A percentile compares a stretch with the other conserved stretches of the same genome.
phyloP scores from a whole-genome alignment of 768 basidiomycete genomes.

The Podaxis carcinomalis region DNA sequence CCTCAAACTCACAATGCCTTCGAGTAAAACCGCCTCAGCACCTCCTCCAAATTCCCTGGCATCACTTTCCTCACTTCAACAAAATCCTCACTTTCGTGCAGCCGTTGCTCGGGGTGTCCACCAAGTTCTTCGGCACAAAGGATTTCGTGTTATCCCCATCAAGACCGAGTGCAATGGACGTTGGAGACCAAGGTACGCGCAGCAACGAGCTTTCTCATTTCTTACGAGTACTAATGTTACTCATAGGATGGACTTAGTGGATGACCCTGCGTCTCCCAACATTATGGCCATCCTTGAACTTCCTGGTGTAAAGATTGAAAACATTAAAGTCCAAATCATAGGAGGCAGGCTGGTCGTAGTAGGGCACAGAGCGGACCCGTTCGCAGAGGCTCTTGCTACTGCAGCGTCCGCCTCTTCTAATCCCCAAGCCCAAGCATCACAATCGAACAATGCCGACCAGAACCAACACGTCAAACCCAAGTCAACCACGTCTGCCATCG shows the following conservation, averaged over 20 bases:
- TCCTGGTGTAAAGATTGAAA: slow-evolving; percentile 36
- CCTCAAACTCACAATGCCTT: slow-evolving; percentile 6
- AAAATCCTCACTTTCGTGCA: slow-evolving; percentile 3
- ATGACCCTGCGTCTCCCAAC: slow-evolving; percentile 30
- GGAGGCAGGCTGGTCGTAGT: slow-evolving; percentile 29
- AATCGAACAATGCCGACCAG: slow-evolving; percentile 9
- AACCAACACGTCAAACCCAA: not conserved
- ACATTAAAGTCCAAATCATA: slow-evolving; percentile 30
- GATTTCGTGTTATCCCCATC: slow-evolving; percentile 16
- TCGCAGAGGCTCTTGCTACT: slow-evolving; percentile 4
- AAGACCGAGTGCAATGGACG: slow-evolving; percentile 11
- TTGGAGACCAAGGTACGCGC: slow-evolving; percentile 22
- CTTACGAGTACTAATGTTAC: not conserved
- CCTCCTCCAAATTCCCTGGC: slow-evolving; percentile 3
- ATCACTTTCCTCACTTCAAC: slow-evolving; percentile 6
- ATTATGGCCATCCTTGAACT: slow-evolving; percentile 38
- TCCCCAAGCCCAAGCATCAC: not conserved
- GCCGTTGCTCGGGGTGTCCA: slow-evolving; percentile 23
- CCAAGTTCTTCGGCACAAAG: slow-evolving; percentile 17
- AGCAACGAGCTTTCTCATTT: not conserved
- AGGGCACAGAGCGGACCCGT: slow-evolving; percentile 27
- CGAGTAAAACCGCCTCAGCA: not conserved
- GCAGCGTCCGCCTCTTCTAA: slow-evolving; percentile 6
- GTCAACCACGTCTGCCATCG: not conserved
- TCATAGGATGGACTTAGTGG: slow-evolving; percentile 38